A percentile compares a stretch with the other conserved stretches of the same genome.
These are phyloP conservation scores for Botryosphaeria dothidea DNA, from an alignment of 2,329 filamentous ascomycete genomes.

Conservation along the genomic window DNA sequence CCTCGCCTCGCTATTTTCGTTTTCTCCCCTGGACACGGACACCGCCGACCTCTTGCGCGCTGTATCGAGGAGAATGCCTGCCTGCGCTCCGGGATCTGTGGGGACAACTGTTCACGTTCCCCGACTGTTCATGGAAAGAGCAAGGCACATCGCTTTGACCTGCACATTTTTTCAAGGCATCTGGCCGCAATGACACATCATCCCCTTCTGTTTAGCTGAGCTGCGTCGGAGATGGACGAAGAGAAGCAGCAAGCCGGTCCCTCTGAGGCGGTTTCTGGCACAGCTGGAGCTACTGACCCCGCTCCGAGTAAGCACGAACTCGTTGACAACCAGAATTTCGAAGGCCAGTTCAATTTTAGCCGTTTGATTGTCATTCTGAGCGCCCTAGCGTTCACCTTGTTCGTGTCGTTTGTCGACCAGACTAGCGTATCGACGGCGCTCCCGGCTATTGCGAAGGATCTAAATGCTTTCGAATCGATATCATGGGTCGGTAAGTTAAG, in stretches of 20 bases:
- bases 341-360: neutral
- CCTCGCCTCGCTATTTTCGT: neutral
- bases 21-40: neutral
- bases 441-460: constrained; percentile 39
- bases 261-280: neutral
- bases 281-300: neutral
- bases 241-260: constrained; percentile 6
- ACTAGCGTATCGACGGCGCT: constrained; percentile 45
- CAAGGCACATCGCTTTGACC: neutral
- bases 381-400: constrained; percentile 7
- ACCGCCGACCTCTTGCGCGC: neutral
- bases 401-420: constrained; percentile 42
- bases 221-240: neutral
- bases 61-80: neutral
- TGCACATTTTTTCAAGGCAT: neutral
- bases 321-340: constrained; percentile 7
- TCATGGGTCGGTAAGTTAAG: neutral
- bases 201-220: neutral
- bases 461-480: constrained; percentile 26
- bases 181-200: neutral
- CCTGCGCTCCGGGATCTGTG: constrained; percentile 3
- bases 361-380: constrained; percentile 2
- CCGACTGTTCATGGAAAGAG: neutral
- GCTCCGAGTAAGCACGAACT: neutral
- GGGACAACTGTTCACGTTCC: neutral